phyloP scores from a whole-genome alignment of 1,284 basidiomycete genomes.

The Athelia psychrophila region DNA sequence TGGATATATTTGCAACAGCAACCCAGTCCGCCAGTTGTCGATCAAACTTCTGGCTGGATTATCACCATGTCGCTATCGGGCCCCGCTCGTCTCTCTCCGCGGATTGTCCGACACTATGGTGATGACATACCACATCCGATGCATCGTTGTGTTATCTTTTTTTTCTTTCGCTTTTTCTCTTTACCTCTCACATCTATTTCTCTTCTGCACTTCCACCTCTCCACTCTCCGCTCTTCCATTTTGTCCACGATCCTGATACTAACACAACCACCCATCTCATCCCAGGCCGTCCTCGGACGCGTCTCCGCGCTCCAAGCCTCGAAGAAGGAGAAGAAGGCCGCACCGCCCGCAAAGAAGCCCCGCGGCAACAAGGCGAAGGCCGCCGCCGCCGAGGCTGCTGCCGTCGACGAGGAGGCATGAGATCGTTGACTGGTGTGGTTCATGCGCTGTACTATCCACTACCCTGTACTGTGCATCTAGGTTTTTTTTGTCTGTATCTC shows the following conservation, averaged over 20 bases:
- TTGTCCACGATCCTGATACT: slow-evolving; percentile 19
- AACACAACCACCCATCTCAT: slow-evolving; percentile 20
- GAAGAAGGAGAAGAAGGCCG: slow-evolving; percentile 75
- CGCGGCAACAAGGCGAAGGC: slow-evolving; percentile 63
- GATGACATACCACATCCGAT: slow-evolving; percentile 42
- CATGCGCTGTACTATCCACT: not conserved
- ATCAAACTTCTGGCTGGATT: slow-evolving; percentile 60
- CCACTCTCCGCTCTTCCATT: slow-evolving; percentile 13
- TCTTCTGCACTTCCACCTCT: slow-evolving; percentile 15
- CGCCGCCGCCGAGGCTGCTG: slow-evolving; percentile 19
- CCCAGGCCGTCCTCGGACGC: slow-evolving; percentile 80
- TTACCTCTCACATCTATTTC: slow-evolving; percentile 11
- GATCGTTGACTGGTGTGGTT: not conserved
- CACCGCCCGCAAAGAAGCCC: slow-evolving; percentile 66
- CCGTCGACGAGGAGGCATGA: not conserved
- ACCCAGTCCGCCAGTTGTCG: slow-evolving; percentile 43
- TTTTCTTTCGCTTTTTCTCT: slow-evolving; percentile 3
- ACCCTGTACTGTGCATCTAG: no score
- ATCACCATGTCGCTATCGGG: slow-evolving; percentile 74
- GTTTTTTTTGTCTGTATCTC: not conserved
- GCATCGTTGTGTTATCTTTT: slow-evolving; percentile 6
- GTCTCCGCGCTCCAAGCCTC: slow-evolving; percentile 72
- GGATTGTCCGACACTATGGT: slow-evolving; percentile 69
- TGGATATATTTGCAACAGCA: slow-evolving; percentile 84
- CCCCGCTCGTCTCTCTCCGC: slow-evolving; percentile 58